Conservation (phyloP, 176 grass and related monocot genomes). For the Oryza punctata region DNA sequence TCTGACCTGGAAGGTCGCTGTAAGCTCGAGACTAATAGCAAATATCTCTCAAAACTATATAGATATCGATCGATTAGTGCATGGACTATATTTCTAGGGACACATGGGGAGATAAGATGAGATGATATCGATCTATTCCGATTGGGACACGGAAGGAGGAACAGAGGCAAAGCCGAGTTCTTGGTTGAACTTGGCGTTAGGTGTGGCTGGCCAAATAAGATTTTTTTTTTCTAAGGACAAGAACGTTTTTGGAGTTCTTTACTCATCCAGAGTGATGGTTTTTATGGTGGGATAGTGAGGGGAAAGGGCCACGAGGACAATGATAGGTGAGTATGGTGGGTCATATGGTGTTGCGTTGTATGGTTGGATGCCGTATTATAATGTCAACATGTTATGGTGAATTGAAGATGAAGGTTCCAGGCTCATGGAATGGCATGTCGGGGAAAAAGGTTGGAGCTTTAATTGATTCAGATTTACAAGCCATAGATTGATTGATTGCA, state of each 20-base stretch:
- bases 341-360: neutral
- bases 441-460: neutral
- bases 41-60: constrained; percentile 5
- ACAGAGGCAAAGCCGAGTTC: neutral
- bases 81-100: neutral
- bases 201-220: neutral
- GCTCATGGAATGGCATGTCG: neutral
- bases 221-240: neutral
- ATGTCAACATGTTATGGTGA: neutral
- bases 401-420: neutral
- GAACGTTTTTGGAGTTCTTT: neutral
- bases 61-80: constrained; percentile 1
- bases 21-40: constrained; percentile 32
- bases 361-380: neutral
- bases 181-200: constrained; percentile 30
- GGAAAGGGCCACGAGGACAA: constrained; percentile 13
- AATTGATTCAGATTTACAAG: neutral
- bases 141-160: neutral
- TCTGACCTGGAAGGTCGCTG: constrained; percentile 51
- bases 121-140: neutral
- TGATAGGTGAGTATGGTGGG: neutral
- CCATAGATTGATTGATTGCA: neutral
- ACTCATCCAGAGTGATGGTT: neutral
- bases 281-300: constrained; percentile 12
- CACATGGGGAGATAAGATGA: neutral